Evolutionary conservation across 164 flowering plant species (phyloP).

Genomic region (Malania oleifera): DNA sequence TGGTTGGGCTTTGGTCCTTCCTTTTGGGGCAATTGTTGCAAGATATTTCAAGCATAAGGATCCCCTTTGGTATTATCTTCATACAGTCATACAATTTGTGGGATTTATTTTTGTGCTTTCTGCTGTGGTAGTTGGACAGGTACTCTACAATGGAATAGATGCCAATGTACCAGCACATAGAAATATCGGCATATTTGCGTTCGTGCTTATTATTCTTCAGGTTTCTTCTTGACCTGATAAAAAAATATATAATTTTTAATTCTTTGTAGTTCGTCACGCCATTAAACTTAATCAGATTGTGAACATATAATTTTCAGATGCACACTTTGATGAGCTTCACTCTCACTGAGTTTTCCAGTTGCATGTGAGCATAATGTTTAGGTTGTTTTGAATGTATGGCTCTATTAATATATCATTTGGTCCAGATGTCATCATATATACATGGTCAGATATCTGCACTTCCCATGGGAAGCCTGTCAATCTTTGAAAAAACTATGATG

Average conservation of each 20-base stretch:
- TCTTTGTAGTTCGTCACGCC: background rate
- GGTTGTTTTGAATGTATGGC: too few species aligned
- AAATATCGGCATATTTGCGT: conserved; percentile 63
- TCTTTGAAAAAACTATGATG: too few species aligned
- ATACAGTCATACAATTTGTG: conserved; percentile 49
- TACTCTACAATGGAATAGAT: conserved; percentile 33
- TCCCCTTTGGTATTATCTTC: conserved; percentile 80
- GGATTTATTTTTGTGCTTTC: conserved; percentile 64
- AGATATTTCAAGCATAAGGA: conserved; percentile 70
- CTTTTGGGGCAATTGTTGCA: conserved; percentile 74
- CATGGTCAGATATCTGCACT: too few species aligned
- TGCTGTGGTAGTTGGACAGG: conserved; percentile 48
- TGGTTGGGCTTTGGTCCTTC: conserved; percentile 84
- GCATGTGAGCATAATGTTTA: too few species aligned
- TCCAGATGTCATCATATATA: too few species aligned
- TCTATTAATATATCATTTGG: too few species aligned
- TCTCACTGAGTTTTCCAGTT: too few species aligned
- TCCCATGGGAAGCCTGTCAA: too few species aligned
- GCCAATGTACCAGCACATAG: conserved; percentile 44
- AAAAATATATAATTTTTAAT: background rate
- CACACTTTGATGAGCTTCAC: too few species aligned
- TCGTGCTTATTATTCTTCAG: conserved; percentile 69
- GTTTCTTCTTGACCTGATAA: conserved; percentile 28
- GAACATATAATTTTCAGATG: too few species aligned
- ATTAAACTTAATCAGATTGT: too few species aligned